Evolutionary conservation across 2,329 filamentous ascomycete species (phyloP).

Genomic region (Fusarium tanahbumbuense): DNA sequence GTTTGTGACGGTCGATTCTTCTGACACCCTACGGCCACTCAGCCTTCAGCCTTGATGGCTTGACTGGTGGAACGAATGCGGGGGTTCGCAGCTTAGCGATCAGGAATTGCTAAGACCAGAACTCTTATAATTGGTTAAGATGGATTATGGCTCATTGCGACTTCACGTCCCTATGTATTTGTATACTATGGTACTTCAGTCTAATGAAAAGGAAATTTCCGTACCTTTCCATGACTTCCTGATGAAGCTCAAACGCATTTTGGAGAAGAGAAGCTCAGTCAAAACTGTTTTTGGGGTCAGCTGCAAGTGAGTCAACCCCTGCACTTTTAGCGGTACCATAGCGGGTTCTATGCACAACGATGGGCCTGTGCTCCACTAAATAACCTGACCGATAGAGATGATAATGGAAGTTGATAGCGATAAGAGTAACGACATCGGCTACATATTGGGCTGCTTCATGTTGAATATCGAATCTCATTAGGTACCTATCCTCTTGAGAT

Average conservation of each 20-base stretch:
- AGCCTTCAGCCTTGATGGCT: slow-evolving; percentile 37
- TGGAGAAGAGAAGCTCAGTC: neutral
- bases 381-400: neutral
- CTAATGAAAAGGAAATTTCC: neutral
- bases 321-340: slow-evolving; percentile 18
- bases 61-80: neutral
- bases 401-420: slow-evolving; percentile 29
- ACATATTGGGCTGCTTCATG: neutral
- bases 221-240: neutral
- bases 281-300: neutral
- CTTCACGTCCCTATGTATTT: neutral
- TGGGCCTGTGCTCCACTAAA: slow-evolving; percentile 7
- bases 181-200: neutral
- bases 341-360: slow-evolving; percentile 17
- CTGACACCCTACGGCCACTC: too few species aligned
- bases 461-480: neutral
- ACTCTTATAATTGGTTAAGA: neutral
- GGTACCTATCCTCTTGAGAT: neutral
- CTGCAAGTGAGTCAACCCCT: neutral
- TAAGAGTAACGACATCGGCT: slow-evolving; percentile 25
- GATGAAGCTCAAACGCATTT: neutral
- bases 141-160: neutral
- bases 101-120: neutral
- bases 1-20: too few species aligned
- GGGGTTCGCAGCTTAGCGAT: neutral